Conservation (phyloP, 2,329 filamentous ascomycete species). For the Penicillium sp. region DNA sequence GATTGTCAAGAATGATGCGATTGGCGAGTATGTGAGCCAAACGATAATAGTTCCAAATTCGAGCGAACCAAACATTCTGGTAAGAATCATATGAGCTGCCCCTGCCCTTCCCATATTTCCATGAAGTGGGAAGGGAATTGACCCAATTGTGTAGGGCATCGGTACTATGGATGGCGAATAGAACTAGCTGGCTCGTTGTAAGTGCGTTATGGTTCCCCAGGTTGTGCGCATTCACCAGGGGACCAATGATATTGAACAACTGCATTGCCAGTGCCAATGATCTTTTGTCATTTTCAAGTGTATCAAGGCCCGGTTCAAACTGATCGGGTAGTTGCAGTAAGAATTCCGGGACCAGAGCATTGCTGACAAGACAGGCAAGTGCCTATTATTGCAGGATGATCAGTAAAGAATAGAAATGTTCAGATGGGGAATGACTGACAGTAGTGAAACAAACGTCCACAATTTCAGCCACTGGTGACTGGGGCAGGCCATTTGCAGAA, state of each 20-base stretch:
- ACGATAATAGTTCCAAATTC: constrained; percentile 9
- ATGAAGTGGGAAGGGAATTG: neutral
- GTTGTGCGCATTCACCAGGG: neutral
- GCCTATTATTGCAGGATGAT: neutral
- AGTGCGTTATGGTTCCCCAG: neutral
- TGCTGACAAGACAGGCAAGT: constrained; percentile 3
- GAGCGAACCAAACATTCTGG: neutral
- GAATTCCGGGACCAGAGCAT: neutral
- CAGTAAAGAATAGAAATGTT: neutral
- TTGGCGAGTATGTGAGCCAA: constrained; percentile 2
- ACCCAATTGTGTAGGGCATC: neutral
- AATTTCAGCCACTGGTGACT: constrained; percentile 1
- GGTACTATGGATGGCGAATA: neutral
- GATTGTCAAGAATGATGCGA: neutral
- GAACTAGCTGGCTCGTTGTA: neutral
- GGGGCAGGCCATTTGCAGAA: neutral
- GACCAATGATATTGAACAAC: neutral
- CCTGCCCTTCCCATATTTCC: neutral
- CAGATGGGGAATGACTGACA: neutral
- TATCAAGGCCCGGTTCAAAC: neutral
- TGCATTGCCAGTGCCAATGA: neutral
- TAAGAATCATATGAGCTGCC: neutral
- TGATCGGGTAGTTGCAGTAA: neutral
- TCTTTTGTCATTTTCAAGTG: neutral
- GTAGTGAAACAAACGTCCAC: constrained; percentile 4